These are phyloP conservation scores for Venturia effusa DNA, from an alignment of 2,329 filamentous ascomycete genomes.

Conservation along the genomic window DNA sequence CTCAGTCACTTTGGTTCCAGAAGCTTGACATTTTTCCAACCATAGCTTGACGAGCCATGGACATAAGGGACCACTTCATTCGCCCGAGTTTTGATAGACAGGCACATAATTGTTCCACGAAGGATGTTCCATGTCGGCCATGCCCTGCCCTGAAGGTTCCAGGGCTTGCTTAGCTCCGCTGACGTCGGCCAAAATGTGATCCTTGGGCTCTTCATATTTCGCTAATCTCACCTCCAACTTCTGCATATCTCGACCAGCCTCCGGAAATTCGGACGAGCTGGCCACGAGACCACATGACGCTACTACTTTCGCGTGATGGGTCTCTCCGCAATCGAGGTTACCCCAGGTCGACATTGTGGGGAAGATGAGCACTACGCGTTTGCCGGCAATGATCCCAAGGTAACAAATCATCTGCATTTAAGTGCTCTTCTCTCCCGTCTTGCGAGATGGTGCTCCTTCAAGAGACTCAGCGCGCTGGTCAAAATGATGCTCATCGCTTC, in stretches of 20 bases:
- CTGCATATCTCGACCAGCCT: neutral
- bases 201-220: neutral
- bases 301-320: neutral
- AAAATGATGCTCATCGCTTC: neutral
- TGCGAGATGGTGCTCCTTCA: neutral
- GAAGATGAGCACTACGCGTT: neutral
- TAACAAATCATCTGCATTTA: neutral
- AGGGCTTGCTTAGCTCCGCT: neutral
- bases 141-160: neutral
- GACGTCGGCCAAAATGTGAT: neutral
- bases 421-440: neutral
- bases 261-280: neutral
- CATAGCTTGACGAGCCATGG: too few relatives aligned
- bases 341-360: slow-evolving; percentile 2
- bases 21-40: too few relatives aligned
- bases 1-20: too few relatives aligned
- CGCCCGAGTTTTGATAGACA: neutral
- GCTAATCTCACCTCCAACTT: neutral
- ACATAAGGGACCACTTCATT: too few relatives aligned
- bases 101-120: neutral
- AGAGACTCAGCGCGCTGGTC: neutral
- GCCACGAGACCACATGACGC: neutral
- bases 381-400: neutral
- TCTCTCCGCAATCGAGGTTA: slow-evolving; percentile 4
- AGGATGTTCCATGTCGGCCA: neutral